Conservation (phyloP, 2,329 filamentous ascomycete species). For the Diaporthe batatas region DNA sequence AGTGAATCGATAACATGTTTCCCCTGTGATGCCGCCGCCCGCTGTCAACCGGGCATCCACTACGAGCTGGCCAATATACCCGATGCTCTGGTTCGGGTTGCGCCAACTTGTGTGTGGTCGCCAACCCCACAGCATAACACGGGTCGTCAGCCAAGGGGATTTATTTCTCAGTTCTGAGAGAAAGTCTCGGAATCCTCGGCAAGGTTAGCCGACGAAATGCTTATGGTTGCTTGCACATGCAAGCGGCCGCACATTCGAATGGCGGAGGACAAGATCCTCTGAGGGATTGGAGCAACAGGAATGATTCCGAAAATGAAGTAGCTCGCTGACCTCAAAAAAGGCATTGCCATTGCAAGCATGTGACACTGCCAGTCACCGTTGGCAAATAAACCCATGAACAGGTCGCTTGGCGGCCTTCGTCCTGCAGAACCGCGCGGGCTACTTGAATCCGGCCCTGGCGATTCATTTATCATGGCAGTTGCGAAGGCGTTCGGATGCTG, state of each 20-base stretch:
- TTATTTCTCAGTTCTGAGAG: not conserved
- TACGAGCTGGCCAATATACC: not conserved
- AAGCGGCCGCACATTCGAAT: not conserved
- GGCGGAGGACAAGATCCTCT: not conserved
- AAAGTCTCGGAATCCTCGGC: not conserved
- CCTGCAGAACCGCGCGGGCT: not conserved
- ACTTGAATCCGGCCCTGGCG: not conserved
- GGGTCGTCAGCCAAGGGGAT: not conserved
- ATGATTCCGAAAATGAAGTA: not conserved
- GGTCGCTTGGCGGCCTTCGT: not conserved
- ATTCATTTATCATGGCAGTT: not conserved
- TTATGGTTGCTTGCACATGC: not conserved
- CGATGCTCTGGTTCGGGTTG: constrained; percentile 13
- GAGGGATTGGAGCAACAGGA: no score
- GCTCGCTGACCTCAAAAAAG: no score
- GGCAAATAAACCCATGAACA: not conserved
- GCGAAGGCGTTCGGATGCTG: not conserved
- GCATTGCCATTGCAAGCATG: constrained; percentile 9
- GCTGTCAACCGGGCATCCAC: constrained; percentile 22
- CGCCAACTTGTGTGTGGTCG: not conserved
- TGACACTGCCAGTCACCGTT: not conserved
- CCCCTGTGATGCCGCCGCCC: not conserved
- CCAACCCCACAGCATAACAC: not conserved
- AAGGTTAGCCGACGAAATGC: not conserved
- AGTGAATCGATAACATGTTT: not conserved